Evolutionary conservation across 2,329 filamentous ascomycete species (phyloP).

Genomic region (Botrytis byssoidea): DNA sequence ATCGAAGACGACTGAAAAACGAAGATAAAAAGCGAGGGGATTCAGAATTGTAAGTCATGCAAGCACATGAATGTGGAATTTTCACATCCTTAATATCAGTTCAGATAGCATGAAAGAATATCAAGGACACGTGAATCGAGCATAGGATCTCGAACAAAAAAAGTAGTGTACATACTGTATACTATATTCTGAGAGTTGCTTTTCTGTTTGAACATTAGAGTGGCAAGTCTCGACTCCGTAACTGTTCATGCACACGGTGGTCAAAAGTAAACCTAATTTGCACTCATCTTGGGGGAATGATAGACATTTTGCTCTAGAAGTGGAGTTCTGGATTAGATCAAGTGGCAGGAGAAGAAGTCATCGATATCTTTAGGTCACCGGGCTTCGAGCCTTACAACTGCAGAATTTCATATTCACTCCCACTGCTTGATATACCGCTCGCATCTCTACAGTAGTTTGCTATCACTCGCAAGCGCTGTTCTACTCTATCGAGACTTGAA

Average conservation of each 20-base stretch:
- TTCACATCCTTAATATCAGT: not conserved
- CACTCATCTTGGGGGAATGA: not conserved
- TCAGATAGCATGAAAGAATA: rapidly evolving
- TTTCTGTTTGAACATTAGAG: not conserved
- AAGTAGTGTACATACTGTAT: not conserved
- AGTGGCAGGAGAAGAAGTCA: too few relatives aligned
- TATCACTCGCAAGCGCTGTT: not conserved
- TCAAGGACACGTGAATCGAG: not conserved
- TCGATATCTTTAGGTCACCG: too few relatives aligned
- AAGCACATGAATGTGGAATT: not conserved
- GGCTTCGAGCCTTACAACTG: not conserved
- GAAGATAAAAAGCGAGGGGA: not conserved
- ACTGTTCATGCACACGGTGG: not conserved
- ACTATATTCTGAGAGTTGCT: not conserved
- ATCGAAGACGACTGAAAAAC: not conserved
- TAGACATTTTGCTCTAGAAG: not conserved
- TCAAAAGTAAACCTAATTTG: not conserved
- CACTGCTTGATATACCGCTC: not conserved
- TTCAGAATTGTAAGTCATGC: not conserved
- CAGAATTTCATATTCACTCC: not conserved
- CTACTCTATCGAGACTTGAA: not conserved
- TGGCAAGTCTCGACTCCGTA: too few relatives aligned
- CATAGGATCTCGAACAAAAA: not conserved
- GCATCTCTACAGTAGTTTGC: not conserved
- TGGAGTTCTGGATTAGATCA: too few relatives aligned